Conservation (phyloP, 306 rosid genomes). For the Dryas drummondii region DNA sequence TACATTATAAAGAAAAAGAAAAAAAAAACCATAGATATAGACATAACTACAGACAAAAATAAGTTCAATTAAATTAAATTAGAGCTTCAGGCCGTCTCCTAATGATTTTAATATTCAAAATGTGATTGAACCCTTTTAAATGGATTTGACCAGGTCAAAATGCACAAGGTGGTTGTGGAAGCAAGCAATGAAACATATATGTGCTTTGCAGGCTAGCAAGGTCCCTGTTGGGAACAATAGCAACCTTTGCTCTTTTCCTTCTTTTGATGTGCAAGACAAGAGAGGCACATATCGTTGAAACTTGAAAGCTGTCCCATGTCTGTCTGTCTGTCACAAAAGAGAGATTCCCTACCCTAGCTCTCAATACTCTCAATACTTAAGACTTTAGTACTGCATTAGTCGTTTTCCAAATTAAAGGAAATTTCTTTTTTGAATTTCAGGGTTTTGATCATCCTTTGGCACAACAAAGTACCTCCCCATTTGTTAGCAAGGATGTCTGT, state of each 20-base stretch:
- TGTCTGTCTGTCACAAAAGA: conserved; percentile 41
- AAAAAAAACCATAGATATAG: background rate
- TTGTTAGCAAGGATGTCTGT: no score
- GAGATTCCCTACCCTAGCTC: conserved; percentile 43
- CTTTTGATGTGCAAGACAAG: conserved; percentile 56
- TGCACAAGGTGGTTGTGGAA: conserved; percentile 1
- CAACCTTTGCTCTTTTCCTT: conserved; percentile 63
- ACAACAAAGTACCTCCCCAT: conserved; percentile 4
- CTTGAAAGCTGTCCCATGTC: conserved; percentile 33
- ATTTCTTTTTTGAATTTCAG: conserved; percentile 4
- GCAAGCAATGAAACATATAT: conserved; percentile 35
- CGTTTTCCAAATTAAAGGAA: conserved; percentile 41
- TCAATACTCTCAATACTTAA: conserved; percentile 33
- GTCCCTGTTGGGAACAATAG: conserved; percentile 26
- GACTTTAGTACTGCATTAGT: conserved; percentile 36
- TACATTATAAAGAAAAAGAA: background rate
- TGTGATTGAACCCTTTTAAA: conserved; percentile 11
- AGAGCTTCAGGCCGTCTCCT: background rate
- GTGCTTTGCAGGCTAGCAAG: conserved; percentile 29
- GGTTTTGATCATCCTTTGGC: background rate
- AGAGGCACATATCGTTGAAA: conserved; percentile 18
- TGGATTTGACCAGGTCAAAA: conserved; percentile 52
- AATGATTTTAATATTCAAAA: background rate
- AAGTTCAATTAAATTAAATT: background rate
- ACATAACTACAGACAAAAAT: background rate